A percentile compares a stretch with the other conserved stretches of the same genome.
Conservation (phyloP, 352 stramenopile species). For the Globisporangium barbulae region DNA sequence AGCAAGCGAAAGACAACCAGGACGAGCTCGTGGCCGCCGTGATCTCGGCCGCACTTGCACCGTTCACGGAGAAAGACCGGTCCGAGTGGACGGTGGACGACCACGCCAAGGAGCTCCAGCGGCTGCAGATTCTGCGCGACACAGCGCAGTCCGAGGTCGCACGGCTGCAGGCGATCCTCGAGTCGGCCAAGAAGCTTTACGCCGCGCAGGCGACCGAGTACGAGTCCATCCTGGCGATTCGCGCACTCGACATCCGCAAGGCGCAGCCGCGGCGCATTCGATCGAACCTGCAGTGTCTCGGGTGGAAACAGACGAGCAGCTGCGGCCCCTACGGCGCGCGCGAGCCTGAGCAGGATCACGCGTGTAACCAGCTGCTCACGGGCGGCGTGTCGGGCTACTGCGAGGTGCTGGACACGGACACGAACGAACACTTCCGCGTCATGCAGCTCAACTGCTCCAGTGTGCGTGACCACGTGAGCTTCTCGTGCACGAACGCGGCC, state of each 20-base stretch:
- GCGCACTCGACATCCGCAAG: constrained; percentile 32
- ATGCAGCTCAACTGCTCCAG: constrained; percentile 70
- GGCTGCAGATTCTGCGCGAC: constrained; percentile 30
- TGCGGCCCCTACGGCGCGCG: constrained; percentile 48
- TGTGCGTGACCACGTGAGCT: constrained; percentile 40
- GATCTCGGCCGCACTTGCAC: constrained; percentile 15
- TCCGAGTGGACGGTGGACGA: constrained; percentile 17
- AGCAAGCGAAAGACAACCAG: constrained; percentile 2
- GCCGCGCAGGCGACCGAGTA: constrained; percentile 29
- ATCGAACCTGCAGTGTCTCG: constrained; percentile 47
- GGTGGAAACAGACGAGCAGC: constrained; percentile 53
- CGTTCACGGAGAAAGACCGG: constrained; percentile 15
- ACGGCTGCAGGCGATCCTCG: constrained; percentile 30
- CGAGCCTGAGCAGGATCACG: constrained; percentile 42
- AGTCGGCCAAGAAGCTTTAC: constrained; percentile 30
- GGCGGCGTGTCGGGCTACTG: constrained; percentile 58
- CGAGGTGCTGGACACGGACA: constrained; percentile 51
- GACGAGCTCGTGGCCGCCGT: constrained; percentile 15
- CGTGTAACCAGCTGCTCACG: constrained; percentile 42
- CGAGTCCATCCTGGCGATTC: constrained; percentile 29
- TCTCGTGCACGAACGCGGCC: constrained; percentile 50
- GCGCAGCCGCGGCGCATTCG: constrained; percentile 30
- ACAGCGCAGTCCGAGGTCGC: constrained; percentile 35
- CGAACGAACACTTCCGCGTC: constrained; percentile 57
- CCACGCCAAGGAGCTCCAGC: constrained; percentile 30